phyloP scores from a whole-genome alignment of 257 asterid species.

The Nicotiana tomentosiformis region DNA sequence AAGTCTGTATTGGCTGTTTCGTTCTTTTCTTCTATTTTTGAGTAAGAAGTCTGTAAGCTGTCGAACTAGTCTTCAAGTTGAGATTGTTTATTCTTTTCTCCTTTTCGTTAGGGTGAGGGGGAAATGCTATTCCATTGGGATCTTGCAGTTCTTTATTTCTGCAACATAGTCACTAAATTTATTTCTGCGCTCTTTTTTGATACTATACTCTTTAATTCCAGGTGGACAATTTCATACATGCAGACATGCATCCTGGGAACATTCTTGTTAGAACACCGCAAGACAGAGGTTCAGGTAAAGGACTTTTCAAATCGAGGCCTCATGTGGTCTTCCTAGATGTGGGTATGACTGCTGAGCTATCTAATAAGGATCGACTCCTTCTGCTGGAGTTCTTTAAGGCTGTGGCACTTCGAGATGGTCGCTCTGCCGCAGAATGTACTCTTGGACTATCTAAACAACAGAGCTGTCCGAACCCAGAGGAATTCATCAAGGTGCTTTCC shows the following conservation, averaged over 20 bases:
- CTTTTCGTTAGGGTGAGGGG: constrained; percentile 5
- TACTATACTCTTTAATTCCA: constrained; percentile 25
- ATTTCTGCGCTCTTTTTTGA: constrained; percentile 2
- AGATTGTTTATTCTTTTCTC: neutral
- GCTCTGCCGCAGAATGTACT: constrained; percentile 77
- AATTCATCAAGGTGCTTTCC: constrained; percentile 64
- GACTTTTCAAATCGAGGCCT: constrained; percentile 64
- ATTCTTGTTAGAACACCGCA: constrained; percentile 63
- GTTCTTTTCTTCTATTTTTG: neutral
- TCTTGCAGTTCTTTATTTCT: neutral
- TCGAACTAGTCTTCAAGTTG: neutral
- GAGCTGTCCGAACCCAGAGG: constrained; percentile 69
- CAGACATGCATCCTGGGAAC: constrained; percentile 99
- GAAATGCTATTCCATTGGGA: neutral
- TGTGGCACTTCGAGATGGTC: constrained; percentile 85
- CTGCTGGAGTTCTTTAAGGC: constrained; percentile 83
- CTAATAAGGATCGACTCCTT: constrained; percentile 58
- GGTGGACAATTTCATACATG: constrained; percentile 89
- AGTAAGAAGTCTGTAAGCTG: neutral
- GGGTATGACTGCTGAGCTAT: constrained; percentile 97
- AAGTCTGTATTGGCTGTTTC: neutral
- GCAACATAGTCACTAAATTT: neutral
- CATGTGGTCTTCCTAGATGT: constrained; percentile 87
- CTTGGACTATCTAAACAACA: constrained; percentile 72
- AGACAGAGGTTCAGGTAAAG: constrained; percentile 32